Base-by-base conservation (phyloP, 352 stramenopile species). In the Globisporangium ultimum region DNA sequence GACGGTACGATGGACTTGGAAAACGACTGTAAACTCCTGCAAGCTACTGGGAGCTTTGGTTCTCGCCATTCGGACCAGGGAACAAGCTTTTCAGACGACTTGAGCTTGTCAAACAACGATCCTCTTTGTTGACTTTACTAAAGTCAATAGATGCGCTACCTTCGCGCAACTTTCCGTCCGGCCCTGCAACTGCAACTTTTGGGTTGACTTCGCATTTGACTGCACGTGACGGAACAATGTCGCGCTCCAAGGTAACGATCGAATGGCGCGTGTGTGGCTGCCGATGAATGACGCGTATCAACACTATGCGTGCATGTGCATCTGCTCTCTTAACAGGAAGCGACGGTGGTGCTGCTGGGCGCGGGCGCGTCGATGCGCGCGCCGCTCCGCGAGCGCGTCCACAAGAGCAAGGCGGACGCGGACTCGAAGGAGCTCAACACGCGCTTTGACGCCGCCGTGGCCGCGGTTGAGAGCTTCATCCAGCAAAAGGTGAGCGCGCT, bases 321-420 rank as follows among this genome's bases (percentile, higher is more conserved):
- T 32, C 24, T 38, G 2, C 20, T 0, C 18, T 1, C 8, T 22
- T n/a, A 22, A 34, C 17, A 93, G 84, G 81, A 93, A 66, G 81
- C 79, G 12, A 71, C 74, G 8, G 74, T 93, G 32, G 60, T 93
- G 36, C 60, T 93, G 51, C 55, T 93, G 63, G 80, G 91, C 53
- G 80, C 74, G 8, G 80, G 84, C 15, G 56, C 70, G 22, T 87
- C 84, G 34, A 93, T 93, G 84, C 63, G 68, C 52, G 32, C 69
- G 47, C 66, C 73, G 28, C 66, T 93, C 54, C 69, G 64, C 20
- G 80, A 90, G 41, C 68, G 75, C 53, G 40, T 61, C 45, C 18
- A 54, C 13, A 48, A 45, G 21, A 57, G 38, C 55, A 49, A 51
- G 58, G 61, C 12, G 34, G 43, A 11, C 34, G 24, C 42, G 65